These are phyloP conservation scores for Aspergillus carbonarius DNA, from an alignment of 2,329 filamentous ascomycete genomes.

Conservation along the genomic window DNA sequence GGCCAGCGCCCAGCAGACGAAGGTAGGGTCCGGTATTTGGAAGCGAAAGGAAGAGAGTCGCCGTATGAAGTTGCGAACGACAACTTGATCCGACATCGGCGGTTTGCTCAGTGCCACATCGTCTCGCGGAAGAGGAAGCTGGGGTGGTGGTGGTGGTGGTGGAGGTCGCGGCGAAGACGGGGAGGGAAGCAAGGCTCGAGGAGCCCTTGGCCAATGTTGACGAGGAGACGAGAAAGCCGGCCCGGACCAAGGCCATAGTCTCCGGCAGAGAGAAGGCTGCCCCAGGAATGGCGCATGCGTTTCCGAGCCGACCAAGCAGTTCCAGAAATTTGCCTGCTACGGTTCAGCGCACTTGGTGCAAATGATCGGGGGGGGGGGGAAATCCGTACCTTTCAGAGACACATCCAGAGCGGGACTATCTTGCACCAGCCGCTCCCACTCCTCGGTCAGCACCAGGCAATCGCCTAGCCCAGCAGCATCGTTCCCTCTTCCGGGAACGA, in stretches of 20 bases:
- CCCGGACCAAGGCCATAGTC: conserved; percentile 48
- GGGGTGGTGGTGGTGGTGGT: conserved; percentile 17
- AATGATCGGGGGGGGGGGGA: conserved; percentile 4
- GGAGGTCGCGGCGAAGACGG: conserved; percentile 24
- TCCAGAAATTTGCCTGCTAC: conserved; percentile 50
- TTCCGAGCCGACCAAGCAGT: conserved; percentile 49
- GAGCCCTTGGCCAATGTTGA: conserved; percentile 42
- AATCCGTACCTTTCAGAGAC: conserved; percentile 33
- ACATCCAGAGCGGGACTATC: conserved; percentile 35
- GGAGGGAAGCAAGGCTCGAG: conserved; percentile 44
- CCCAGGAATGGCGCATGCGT: conserved; percentile 47
- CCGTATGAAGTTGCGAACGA: conserved; percentile 23
- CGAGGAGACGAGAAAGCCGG: conserved; percentile 57
- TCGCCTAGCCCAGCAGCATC: conserved; percentile 59
- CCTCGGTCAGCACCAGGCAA: conserved; percentile 55
- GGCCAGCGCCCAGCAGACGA: conserved; percentile 55
- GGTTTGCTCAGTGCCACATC: conserved; percentile 10
- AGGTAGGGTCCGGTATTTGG: conserved; percentile 62
- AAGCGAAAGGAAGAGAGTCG: conserved; percentile 53
- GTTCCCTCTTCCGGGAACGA: conserved; percentile 57
- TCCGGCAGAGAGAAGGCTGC: conserved; percentile 49
- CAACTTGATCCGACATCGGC: neutral
- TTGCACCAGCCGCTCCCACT: conserved; percentile 51
- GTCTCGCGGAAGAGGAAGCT: conserved; percentile 28
- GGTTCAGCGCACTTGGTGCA: conserved; percentile 4